Conservation (phyloP, 306 rosid genomes). For the Vigna reflexopilosa region DNA sequence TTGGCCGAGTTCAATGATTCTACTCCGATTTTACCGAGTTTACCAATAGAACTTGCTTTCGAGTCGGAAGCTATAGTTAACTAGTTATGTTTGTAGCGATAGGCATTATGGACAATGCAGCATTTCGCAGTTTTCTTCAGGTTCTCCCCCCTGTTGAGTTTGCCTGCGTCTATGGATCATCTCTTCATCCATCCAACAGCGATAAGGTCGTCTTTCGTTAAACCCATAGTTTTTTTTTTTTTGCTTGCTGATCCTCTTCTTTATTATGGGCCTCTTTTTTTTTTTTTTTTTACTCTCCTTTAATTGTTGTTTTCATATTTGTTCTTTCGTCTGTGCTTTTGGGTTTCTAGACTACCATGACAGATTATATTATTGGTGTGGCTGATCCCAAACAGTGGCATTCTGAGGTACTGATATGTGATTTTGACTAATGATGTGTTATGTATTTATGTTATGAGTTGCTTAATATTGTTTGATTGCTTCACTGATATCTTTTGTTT, state of each 20-base stretch:
- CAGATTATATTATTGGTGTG: slow-evolving; percentile 62
- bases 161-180: slow-evolving; percentile 62
- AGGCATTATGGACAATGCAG: slow-evolving; percentile 43
- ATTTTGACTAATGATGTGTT: not conserved
- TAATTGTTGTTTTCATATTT: not conserved
- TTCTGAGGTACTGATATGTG: slow-evolving; percentile 64
- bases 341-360: slow-evolving; percentile 53
- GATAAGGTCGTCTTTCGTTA: slow-evolving; percentile 49
- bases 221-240: not conserved
- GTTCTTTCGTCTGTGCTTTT: slow-evolving; percentile 30
- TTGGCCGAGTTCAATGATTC: no score
- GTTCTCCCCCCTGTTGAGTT: slow-evolving; percentile 62
- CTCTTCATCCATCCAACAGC: slow-evolving; percentile 58
- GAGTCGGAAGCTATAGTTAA: no score
- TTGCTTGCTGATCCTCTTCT: slow-evolving; percentile 3
- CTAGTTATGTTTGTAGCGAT: not conserved
- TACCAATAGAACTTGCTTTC: no score
- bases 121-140: slow-evolving; percentile 47
- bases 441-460: slow-evolving; percentile 29
- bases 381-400: slow-evolving; percentile 83
- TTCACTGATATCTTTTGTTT: not conserved
- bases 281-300: not conserved
- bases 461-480: slow-evolving; percentile 16
- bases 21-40: no score
- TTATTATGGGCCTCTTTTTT: not conserved